phyloP scores from a whole-genome alignment of 768 basidiomycete genomes.

The Agaricus subrufescens region DNA sequence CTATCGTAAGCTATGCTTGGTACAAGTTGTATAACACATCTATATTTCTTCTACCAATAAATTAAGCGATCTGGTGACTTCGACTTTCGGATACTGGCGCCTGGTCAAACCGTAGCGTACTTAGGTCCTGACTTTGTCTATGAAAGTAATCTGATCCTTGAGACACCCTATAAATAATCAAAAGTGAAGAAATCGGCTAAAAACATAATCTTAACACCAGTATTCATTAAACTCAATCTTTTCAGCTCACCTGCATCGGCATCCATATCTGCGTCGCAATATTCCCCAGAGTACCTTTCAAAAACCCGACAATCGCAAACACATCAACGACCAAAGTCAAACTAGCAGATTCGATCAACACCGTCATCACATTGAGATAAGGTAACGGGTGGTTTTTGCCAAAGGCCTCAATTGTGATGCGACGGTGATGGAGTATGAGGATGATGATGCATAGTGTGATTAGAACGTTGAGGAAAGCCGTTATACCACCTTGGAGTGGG shows the following conservation, averaged over 20 bases:
- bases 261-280: background rate
- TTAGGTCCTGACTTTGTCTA: no score
- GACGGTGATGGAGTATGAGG: constrained; percentile 7
- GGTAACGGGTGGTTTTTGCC: constrained; percentile 8
- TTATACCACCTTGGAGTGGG: background rate
- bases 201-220: background rate
- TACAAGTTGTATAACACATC: no score
- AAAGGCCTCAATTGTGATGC: constrained; percentile 3
- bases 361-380: constrained; percentile 9
- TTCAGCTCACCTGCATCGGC: background rate
- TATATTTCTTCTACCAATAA: no score
- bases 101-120: no score
- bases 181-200: background rate
- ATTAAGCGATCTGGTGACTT: no score
- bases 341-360: constrained; percentile 13
- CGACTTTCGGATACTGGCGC: no score
- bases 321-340: constrained; percentile 7
- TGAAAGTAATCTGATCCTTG: no score
- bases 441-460: constrained; percentile 9
- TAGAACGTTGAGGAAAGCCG: constrained; percentile 9
- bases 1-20: no score
- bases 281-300: background rate
- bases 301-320: background rate
- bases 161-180: background rate
- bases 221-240: no score